phyloP scores from a whole-genome alignment of 1,284 basidiomycete species.

The Puccinia hordei region DNA sequence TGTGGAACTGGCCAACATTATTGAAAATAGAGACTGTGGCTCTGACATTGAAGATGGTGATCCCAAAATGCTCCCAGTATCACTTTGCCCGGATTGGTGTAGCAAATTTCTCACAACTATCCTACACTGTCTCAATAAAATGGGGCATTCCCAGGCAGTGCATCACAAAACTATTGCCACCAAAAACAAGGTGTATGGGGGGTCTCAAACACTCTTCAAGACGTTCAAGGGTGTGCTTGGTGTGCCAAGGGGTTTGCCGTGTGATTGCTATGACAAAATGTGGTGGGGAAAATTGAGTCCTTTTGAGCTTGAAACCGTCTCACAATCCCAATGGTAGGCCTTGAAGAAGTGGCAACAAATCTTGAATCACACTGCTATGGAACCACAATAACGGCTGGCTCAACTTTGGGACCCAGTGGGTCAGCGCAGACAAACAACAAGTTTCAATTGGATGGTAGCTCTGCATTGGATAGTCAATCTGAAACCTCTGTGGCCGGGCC shows the following conservation, averaged over 20 bases:
- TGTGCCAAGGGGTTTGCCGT: constrained; percentile 5
- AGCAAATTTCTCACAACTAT: neutral
- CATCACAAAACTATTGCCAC: constrained; percentile 3
- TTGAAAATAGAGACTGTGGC: neutral
- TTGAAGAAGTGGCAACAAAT: neutral
- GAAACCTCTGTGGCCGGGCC: neutral
- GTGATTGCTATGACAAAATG: neutral
- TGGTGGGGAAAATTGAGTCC: constrained; percentile 8
- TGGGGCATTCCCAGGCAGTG: neutral
- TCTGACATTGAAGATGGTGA: neutral
- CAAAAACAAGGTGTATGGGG: neutral
- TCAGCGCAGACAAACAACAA: neutral
- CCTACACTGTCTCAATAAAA: neutral
- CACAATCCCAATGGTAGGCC: neutral
- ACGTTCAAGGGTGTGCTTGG: neutral
- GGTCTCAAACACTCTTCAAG: neutral
- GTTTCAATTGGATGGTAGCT: neutral
- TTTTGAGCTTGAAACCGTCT: neutral
- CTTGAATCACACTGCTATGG: neutral
- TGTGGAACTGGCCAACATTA: neutral
- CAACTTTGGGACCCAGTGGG: neutral
- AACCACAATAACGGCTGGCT: neutral
- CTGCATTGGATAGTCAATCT: neutral
- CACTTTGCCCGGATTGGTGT: neutral
- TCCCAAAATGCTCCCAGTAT: neutral